Evolutionary conservation across 768 basidiomycete species (phyloP).

Genomic region (Termitomyces heimii): DNA sequence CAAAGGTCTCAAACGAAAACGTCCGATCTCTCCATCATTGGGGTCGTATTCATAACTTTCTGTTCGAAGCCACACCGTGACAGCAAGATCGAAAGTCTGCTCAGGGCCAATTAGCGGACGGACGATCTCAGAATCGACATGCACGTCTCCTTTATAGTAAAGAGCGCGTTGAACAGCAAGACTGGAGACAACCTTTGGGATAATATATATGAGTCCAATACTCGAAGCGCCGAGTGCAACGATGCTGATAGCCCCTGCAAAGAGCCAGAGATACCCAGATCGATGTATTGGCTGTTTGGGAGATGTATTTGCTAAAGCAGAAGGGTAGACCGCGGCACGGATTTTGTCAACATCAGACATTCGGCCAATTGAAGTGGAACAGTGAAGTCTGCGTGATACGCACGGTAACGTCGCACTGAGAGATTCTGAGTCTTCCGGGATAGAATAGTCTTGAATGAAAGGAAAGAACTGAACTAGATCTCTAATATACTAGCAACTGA

Average conservation of each 20-base stretch:
- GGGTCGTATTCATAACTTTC: not conserved
- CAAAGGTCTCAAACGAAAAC: not conserved
- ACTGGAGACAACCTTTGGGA: not conserved
- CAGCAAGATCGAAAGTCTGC: conserved; percentile 17
- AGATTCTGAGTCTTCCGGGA: too few species aligned
- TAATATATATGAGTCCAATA: not conserved
- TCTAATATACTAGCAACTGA: too few species aligned
- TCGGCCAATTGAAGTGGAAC: too few species aligned
- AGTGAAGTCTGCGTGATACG: too few species aligned
- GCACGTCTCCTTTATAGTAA: conserved; percentile 6
- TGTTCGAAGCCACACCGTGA: conserved; percentile 14
- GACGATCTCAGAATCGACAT: conserved; percentile 1
- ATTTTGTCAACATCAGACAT: not conserved
- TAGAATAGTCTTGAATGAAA: too few species aligned
- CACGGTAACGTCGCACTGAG: too few species aligned
- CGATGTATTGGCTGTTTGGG: conserved; percentile 4
- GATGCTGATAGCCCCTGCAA: not conserved
- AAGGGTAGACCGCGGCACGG: not conserved
- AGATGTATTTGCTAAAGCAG: not conserved
- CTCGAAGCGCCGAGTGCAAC: conserved; percentile 2
- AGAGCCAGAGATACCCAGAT: conserved; percentile 9
- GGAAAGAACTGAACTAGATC: too few species aligned
- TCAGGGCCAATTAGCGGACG: conserved; percentile 10
- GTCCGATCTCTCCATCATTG: not conserved
- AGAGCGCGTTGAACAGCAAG: conserved; percentile 8